Percentiles rank a stretch among this genome's conserved stretches.
These are phyloP conservation scores for Gilbertella persicaria DNA, from an alignment of 371 early-diverging fungal species.

Conservation along the genomic window DNA sequence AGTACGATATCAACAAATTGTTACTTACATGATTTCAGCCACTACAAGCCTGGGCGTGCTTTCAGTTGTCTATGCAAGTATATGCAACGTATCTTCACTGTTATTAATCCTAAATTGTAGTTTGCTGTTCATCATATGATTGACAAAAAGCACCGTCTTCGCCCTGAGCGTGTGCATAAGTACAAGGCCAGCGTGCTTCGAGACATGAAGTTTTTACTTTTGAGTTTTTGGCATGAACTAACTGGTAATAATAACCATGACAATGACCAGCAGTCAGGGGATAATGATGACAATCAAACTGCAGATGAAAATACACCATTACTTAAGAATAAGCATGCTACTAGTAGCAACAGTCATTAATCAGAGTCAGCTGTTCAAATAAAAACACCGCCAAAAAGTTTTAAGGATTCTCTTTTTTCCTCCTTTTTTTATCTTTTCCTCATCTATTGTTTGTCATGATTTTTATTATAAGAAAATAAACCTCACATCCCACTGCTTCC, in stretches of 20 bases:
- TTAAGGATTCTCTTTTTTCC: constrained; percentile 5
- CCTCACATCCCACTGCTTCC: background rate
- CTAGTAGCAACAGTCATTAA: background rate
- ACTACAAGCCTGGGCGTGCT: constrained; percentile 68
- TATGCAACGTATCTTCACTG: background rate
- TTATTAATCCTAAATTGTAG: constrained; percentile 15
- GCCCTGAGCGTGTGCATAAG: constrained; percentile 54
- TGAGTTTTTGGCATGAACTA: constrained; percentile 4
- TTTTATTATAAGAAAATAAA: background rate
- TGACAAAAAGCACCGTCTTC: constrained; percentile 57
- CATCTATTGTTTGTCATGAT: background rate
- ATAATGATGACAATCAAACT: too few relatives aligned
- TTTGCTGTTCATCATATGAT: constrained; percentile 61
- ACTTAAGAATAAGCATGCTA: background rate
- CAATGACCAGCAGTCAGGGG: background rate
- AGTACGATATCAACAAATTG: constrained; percentile 78
- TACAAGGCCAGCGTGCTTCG: constrained; percentile 22
- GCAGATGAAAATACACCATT: constrained; percentile 6
- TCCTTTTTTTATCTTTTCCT: background rate
- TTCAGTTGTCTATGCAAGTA: constrained; percentile 57
- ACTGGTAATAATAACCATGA: background rate
- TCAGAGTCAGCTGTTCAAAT: too few relatives aligned
- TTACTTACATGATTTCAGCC: constrained; percentile 83
- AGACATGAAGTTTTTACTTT: constrained; percentile 19
- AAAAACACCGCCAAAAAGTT: too few relatives aligned